These are phyloP conservation scores for Colletotrichum noveboracense DNA, from an alignment of 2,329 filamentous ascomycete genomes.

Conservation along the genomic window DNA sequence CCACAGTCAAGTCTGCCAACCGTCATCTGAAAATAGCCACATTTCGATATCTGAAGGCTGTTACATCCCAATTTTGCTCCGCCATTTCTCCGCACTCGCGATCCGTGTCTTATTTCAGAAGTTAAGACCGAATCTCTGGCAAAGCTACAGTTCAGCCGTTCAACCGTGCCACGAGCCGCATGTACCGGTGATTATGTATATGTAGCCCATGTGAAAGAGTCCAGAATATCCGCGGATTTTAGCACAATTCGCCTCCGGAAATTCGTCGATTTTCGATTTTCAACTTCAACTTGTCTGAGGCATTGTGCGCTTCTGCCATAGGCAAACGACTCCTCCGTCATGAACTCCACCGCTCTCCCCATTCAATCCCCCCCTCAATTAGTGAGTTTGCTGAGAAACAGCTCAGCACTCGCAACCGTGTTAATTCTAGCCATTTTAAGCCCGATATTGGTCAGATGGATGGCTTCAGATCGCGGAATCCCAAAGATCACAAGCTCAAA, in stretches of 20 bases:
- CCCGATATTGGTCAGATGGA: neutral
- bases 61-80: neutral
- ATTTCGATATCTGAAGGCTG: neutral
- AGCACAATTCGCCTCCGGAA: neutral
- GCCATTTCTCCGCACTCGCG: neutral
- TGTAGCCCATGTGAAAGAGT: neutral
- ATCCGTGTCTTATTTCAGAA: neutral
- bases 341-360: neutral
- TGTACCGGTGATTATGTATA: neutral
- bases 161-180: neutral
- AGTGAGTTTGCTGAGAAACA: neutral
- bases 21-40: neutral
- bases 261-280: neutral
- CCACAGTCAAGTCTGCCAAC: neutral
- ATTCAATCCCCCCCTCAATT: neutral
- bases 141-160: neutral
- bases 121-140: neutral
- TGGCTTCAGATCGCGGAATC: neutral
- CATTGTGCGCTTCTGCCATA: neutral
- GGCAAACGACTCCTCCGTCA: neutral
- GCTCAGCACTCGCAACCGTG: neutral
- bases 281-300: neutral
- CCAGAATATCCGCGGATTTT: neutral
- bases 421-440: neutral
- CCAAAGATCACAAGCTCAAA: conserved; percentile 10